Percentiles rank a stretch among this genome's conserved stretches.
phyloP scores from a whole-genome alignment of 495 filamentous ascomycete species.

The Amorphotheca resinae region DNA sequence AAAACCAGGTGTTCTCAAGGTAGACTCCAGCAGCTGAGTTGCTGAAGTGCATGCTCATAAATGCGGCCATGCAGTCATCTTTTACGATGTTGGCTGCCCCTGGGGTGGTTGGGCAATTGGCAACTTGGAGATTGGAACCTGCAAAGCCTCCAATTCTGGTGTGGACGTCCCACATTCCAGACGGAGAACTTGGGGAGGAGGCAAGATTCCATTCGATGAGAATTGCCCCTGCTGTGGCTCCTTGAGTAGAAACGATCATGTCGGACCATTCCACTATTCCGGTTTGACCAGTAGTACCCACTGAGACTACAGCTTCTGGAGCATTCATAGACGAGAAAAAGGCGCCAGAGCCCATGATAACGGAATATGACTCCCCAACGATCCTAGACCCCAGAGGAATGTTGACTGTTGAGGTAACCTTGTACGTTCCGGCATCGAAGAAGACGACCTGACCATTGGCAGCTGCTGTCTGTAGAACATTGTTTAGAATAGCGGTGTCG shows the following conservation, averaged over 20 bases:
- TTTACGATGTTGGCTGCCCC: neutral
- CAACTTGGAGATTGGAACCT: constrained; percentile 29
- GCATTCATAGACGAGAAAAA: constrained; percentile 34
- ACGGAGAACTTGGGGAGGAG: neutral
- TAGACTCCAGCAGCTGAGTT: constrained; percentile 33
- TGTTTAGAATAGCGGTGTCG: constrained; percentile 34
- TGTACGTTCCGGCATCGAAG: constrained; percentile 32
- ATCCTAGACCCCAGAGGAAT: constrained; percentile 41
- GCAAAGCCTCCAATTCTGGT: constrained; percentile 32
- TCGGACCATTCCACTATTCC: constrained; percentile 46
- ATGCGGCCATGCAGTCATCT: constrained; percentile 34
- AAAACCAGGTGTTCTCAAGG: constrained; percentile 49
- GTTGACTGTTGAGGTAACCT: constrained; percentile 32
- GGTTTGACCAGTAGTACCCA: constrained; percentile 40
- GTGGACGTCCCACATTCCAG: constrained; percentile 29
- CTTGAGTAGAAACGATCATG: constrained; percentile 34
- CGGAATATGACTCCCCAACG: constrained; percentile 34
- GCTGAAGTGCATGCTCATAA: constrained; percentile 38
- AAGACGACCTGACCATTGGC: constrained; percentile 20
- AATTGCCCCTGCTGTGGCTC: constrained; percentile 33
- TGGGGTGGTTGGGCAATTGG: constrained; percentile 22
- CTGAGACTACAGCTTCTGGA: constrained; percentile 39
- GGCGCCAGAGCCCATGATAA: constrained; percentile 32
- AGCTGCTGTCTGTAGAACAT: neutral
- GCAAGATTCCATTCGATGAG: constrained; percentile 24